These are phyloP conservation scores for Diospyros lotus DNA, from an alignment of 148 eudicot genomes.

Conservation along the genomic window DNA sequence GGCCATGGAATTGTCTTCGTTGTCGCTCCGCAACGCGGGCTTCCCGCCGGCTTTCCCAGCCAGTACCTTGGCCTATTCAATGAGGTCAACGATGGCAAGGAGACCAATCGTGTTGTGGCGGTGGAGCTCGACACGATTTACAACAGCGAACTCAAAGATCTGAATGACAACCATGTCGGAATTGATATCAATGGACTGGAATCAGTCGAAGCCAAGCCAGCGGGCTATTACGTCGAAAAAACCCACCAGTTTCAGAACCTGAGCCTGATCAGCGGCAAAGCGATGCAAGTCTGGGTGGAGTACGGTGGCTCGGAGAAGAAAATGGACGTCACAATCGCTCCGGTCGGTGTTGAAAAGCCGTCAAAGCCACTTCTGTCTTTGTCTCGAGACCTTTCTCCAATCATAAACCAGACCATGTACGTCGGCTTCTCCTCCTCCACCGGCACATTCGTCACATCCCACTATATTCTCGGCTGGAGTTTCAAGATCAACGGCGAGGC, in stretches of 20 bases:
- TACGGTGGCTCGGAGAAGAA: neutral
- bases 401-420: no score
- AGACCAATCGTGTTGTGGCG: slow-evolving; percentile 8
- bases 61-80: slow-evolving; percentile 15
- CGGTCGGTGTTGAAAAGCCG: neutral
- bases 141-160: neutral
- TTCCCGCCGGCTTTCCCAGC: slow-evolving; percentile 4
- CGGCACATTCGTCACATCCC: no score
- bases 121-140: slow-evolving; percentile 15
- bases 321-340: neutral
- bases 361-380: no score
- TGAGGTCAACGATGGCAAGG: neutral
- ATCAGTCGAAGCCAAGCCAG: neutral
- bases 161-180: slow-evolving; percentile 1
- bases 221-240: neutral
- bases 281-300: slow-evolving; percentile 3
- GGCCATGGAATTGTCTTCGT: slow-evolving; percentile 17
- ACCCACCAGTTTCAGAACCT: neutral
- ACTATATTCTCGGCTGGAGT: no score
- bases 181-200: neutral
- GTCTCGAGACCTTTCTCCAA: no score
- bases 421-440: no score
- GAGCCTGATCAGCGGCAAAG: neutral
- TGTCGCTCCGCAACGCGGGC: slow-evolving; percentile 3
- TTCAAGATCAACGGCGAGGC: no score